Evolutionary conservation across 106 monocot genomes (phyloP), one percentile per base, ranked within the genome.

Genomic region (Dioscorea zingiberensis): DNA sequence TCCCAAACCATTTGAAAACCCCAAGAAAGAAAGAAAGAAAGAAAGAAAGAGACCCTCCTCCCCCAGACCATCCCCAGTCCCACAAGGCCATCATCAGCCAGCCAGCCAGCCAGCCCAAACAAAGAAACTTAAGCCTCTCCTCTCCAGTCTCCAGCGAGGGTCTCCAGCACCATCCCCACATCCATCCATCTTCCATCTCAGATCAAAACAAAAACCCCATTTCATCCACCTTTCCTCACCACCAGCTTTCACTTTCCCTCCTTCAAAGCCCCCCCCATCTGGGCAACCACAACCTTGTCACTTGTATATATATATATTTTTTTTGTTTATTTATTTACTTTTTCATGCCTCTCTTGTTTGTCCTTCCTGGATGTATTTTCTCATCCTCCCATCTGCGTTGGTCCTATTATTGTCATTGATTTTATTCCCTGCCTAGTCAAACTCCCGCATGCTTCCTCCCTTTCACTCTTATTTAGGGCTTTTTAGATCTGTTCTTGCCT

Each of bases 1-100:
- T 79, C 75, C 73, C 58, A 68, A 81, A 85, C 78, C 75, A 81
- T 85, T 84, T 81, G 84, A 80, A 81, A 78, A 82, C 81, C 76
- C 78, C 77, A 70, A 81, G 78, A 78, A 70, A 81, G 78, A 78
- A 75, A 81, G 73, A 69, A n/a, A n/a, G n/a, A n/a, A 70, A 81
- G 78, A 78, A 70, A 81, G 78, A 78, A 75, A 81, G 73, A 69
- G 55, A 30, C 72, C 69, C 67, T 21, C 38, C 38, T 49, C 46
- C 25, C 29, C 21, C 59, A 21, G n/a, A 3, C 53, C 53, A 54
- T n/a, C 24, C 63, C 24, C 25, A 4, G 28, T 55, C 47, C 55
- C 45, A 73, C 19, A 54, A 44, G 47, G 54, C 13, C 51, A 51
- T 16, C 51, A 16, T 19, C 51, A 51, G 46, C 46, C 13, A 8